Evolutionary conservation across 176 grass and related monocot species (phyloP), one percentile per base, ranked within the genome.

Genomic region (Triticum monococcum): DNA sequence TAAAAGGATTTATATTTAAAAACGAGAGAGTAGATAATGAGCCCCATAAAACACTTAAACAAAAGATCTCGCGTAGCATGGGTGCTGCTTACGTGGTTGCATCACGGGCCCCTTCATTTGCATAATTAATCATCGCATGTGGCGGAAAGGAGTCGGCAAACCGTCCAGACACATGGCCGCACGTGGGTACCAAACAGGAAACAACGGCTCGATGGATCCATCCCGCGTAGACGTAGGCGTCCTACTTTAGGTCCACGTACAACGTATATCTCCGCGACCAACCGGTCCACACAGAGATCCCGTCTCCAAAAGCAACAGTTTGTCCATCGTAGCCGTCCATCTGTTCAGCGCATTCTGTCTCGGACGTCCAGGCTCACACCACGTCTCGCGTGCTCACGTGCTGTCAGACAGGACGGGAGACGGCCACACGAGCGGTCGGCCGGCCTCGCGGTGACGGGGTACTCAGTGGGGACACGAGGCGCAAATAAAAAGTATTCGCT

Each of bases 191-290:
- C 48, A 4, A 52, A n/a, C 22, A 1, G 22, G 33, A 17, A 25
- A 26, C 56, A 57, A 57, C 7, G 54, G 54, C 54, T 8, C 54
- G 2, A 22, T 22, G 6, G 18, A 7, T 57, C 7, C 54, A 57
- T 57, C 54, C 54, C 54, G 7, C 54, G 6, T 57, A 57, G 54
- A 57, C 54, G 2, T 57, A 8, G 54, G 54, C 54, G 18, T 7
- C 25, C 79, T 32, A 12, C 14, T 81, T 52, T n/a, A 17, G 25
- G 79, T 68, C 79, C 41, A 81, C 25, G 25, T 81, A 81, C 79
- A 43, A 67, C 64, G 78, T 25, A 80, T 46, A 80, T 46, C 54
- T 57, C 7, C 59, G 8, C 25, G 25, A 12, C 20, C 9, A 40
- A 10, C 9, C 26, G 13, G 12, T 22, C 8, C 33, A 12, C 25